phyloP scores from a whole-genome alignment of 441 rosid species.

The Pelargonium citronellum region DNA sequence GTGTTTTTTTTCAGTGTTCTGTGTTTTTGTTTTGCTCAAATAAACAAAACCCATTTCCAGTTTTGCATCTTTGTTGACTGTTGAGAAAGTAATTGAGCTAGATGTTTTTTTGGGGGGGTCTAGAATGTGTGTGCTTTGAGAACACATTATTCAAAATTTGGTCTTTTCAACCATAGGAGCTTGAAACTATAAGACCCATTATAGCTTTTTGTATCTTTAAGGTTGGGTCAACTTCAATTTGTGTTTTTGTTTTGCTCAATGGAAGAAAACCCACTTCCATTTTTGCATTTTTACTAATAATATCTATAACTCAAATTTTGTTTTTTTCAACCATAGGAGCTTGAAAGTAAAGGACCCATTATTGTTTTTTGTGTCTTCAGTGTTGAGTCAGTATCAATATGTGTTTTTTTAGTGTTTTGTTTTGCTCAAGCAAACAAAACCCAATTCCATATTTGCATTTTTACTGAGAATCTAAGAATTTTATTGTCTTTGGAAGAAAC shows the following conservation, averaged over 20 bases:
- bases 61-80: too few species aligned
- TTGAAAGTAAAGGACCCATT: background rate
- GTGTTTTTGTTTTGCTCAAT: too few species aligned
- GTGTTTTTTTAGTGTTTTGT: too few species aligned
- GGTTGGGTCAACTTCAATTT: background rate
- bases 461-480: too few species aligned
- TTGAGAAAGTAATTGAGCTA: too few species aligned
- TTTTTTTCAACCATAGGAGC: background rate
- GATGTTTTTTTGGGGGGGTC: background rate
- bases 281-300: background rate
- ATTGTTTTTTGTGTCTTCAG: background rate
- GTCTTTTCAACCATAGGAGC: background rate
- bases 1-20: background rate
- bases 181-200: background rate
- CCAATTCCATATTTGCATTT: too few species aligned
- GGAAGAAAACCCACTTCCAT: background rate
- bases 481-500: too few species aligned
- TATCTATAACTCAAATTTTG: background rate
- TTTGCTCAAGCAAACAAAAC: too few species aligned
- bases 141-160: background rate
- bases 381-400: too few species aligned
- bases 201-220: background rate
- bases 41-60: background rate
- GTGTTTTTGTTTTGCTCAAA: conserved; percentile 1
- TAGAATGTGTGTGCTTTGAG: background rate